phyloP scores from a whole-genome alignment of 768 basidiomycete genomes.

The Tricholomella constricta region DNA sequence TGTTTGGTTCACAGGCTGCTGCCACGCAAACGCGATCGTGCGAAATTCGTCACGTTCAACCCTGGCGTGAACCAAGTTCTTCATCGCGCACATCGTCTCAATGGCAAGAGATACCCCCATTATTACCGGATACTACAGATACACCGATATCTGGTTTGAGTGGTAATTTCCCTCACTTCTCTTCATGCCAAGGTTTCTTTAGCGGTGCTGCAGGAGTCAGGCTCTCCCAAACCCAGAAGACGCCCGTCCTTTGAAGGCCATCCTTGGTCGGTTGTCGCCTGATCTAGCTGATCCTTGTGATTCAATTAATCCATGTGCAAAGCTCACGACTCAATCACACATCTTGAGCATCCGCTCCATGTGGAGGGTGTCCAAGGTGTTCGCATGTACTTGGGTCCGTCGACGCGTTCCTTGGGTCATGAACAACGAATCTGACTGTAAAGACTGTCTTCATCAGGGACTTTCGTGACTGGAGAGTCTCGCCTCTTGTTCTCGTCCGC shows the following conservation, averaged over 20 bases:
- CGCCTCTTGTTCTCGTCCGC: conserved; percentile 82
- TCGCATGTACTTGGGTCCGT: conserved; percentile 68
- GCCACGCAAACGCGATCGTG: conserved; percentile 13
- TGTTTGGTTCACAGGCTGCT: conserved; percentile 19
- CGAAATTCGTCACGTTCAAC: conserved; percentile 12
- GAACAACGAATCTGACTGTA: not conserved
- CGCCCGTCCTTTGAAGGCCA: conserved; percentile 63
- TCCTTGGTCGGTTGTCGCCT: conserved; percentile 44
- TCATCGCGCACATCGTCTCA: conserved; percentile 7
- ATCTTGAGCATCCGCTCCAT: conserved; percentile 73
- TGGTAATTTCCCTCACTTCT: conserved; percentile 45
- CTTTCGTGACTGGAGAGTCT: conserved; percentile 68
- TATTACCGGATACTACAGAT: conserved; percentile 76
- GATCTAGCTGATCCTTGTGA: not conserved
- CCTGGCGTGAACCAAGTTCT: not conserved
- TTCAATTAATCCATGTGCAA: not conserved
- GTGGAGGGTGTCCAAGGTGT: conserved; percentile 64
- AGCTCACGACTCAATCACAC: conserved; percentile 69
- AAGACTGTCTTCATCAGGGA: conserved; percentile 42
- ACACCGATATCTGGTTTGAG: conserved; percentile 84
- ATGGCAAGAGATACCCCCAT: conserved; percentile 39
- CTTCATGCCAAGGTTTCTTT: not conserved
- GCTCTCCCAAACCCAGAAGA: conserved; percentile 61
- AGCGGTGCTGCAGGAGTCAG: conserved; percentile 49
- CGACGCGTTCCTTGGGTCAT: not conserved